These are phyloP conservation scores for Penicillium paneum DNA, from an alignment of 2,329 filamentous ascomycete species.

Conservation along the genomic window DNA sequence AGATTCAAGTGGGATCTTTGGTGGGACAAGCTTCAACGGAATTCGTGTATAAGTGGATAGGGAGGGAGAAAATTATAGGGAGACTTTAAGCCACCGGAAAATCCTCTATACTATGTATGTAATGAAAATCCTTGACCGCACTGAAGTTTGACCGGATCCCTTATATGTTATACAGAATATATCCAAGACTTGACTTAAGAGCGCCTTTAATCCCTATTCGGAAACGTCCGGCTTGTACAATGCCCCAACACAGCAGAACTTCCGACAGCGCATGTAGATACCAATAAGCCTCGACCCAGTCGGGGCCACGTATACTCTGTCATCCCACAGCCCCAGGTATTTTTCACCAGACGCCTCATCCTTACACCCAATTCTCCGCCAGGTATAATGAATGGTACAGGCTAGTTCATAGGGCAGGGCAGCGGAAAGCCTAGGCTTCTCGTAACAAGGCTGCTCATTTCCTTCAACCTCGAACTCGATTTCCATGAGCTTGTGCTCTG, in stretches of 20 bases:
- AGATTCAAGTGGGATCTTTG: too few relatives aligned
- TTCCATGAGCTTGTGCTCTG: neutral
- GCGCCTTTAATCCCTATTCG: neutral
- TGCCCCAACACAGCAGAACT: neutral
- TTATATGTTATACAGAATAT: too few relatives aligned
- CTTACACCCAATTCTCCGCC: neutral
- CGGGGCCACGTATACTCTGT: neutral
- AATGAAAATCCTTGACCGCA: too few relatives aligned
- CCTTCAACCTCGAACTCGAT: neutral
- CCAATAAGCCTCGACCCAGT: neutral
- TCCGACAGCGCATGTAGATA: neutral
- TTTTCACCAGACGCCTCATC: neutral
- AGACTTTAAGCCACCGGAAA: too few relatives aligned
- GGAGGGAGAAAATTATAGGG: too few relatives aligned
- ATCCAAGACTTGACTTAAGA: neutral
- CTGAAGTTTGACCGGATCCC: too few relatives aligned
- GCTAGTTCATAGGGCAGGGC: too few relatives aligned
- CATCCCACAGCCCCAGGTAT: neutral
- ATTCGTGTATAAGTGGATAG: too few relatives aligned
- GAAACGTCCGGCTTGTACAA: neutral
- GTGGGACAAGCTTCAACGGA: too few relatives aligned
- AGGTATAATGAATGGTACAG: neutral
- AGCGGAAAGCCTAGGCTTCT: neutral
- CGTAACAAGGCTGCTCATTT: neutral
- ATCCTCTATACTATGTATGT: too few relatives aligned